These are phyloP conservation scores for Boletus tylopilopsis DNA, from an alignment of 768 basidiomycete genomes.

Conservation along the genomic window DNA sequence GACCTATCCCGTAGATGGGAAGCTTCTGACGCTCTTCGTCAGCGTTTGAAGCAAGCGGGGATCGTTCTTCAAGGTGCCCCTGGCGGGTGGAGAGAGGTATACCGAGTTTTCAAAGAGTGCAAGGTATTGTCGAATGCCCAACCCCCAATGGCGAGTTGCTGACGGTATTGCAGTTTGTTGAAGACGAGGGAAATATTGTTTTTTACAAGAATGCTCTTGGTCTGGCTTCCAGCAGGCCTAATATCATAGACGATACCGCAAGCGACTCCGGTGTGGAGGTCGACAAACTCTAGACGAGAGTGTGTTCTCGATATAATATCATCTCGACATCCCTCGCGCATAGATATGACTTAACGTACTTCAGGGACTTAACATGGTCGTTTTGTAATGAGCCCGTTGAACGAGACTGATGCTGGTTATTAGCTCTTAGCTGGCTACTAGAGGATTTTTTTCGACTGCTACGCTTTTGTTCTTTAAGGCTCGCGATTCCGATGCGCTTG, in stretches of 20 bases:
- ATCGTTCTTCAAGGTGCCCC: constrained; percentile 67
- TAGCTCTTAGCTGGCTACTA: too few species aligned
- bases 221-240: constrained; percentile 64
- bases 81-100: constrained; percentile 76
- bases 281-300: constrained; percentile 32
- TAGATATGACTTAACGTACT: constrained; percentile 8
- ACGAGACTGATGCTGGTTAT: too few species aligned
- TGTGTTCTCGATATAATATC: not conserved
- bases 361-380: too few species aligned
- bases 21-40: constrained; percentile 80
- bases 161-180: constrained; percentile 63
- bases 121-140: constrained; percentile 40
- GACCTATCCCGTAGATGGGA: constrained; percentile 62
- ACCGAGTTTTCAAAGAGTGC: constrained; percentile 76
- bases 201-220: constrained; percentile 91
- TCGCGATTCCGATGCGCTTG: too few species aligned
- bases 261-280: constrained; percentile 70
- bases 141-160: not conserved
- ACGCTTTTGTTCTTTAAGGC: too few species aligned
- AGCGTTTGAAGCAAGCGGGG: constrained; percentile 56
- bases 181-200: constrained; percentile 86
- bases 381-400: too few species aligned
- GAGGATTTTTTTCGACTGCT: too few species aligned
- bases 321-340: not conserved
- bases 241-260: constrained; percentile 53